Conservation (phyloP, 2,329 filamentous ascomycete species). For the Sclerotinia sclerotiorum region DNA sequence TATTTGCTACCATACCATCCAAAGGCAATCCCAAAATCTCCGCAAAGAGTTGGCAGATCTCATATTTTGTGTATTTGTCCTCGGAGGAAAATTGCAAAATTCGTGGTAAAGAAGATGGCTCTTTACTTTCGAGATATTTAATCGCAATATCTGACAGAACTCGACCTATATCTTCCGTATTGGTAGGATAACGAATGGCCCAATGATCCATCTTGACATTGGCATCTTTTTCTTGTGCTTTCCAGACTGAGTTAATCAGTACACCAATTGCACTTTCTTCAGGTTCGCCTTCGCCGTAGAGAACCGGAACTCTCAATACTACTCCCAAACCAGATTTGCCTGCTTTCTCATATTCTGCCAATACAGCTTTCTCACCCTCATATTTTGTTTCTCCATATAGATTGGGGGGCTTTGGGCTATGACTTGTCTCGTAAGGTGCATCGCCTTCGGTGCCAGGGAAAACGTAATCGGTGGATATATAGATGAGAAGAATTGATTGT, state of each 20-base stretch:
- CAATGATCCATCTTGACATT: conserved; percentile 82
- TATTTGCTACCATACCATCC: conserved; percentile 66
- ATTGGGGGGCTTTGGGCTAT: conserved; percentile 67
- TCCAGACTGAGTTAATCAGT: conserved; percentile 74
- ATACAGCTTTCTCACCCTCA: conserved; percentile 68
- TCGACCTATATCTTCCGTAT: conserved; percentile 81
- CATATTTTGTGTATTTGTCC: conserved; percentile 83
- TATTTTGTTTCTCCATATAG: conserved; percentile 74
- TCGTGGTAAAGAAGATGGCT: conserved; percentile 57
- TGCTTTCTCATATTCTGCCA: conserved; percentile 56
- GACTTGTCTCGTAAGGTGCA: conserved; percentile 73
- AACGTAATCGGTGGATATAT: conserved; percentile 82
- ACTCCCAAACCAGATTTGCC: conserved; percentile 58
- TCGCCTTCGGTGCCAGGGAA: conserved; percentile 74
- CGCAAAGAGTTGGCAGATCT: conserved; percentile 76
- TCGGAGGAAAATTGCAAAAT: conserved; percentile 86
- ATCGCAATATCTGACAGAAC: conserved; percentile 67
- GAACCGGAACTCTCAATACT: conserved; percentile 76
- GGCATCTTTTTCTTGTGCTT: conserved; percentile 62
- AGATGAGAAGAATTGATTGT: conserved; percentile 65
- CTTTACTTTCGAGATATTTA: conserved; percentile 59
- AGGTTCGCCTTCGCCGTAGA: conserved; percentile 76
- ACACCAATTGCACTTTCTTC: conserved; percentile 81
- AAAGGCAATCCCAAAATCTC: conserved; percentile 76
- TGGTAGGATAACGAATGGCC: conserved; percentile 81